Percentiles rank a stretch among this genome's conserved stretches.
Conservation (phyloP, 192 early-diverging fungal species). For the Piromyces finnis region DNA sequence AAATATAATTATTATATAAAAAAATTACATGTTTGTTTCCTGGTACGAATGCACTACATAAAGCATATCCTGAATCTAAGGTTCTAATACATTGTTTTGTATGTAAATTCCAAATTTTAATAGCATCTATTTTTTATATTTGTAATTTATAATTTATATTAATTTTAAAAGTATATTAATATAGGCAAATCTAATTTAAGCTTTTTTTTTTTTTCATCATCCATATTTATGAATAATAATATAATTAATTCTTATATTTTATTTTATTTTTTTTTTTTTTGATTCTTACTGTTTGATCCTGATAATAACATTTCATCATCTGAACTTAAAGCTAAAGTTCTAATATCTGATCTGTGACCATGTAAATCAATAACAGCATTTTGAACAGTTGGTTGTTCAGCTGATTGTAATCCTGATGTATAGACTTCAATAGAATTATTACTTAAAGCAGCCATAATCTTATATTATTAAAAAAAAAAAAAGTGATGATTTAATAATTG, state of each 20-base stretch:
- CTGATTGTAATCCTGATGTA: slow-evolving; percentile 40
- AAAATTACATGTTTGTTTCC: slow-evolving; percentile 54
- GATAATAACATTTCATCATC: slow-evolving; percentile 77
- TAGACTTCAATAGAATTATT: slow-evolving; percentile 78
- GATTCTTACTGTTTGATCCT: slow-evolving; percentile 49
- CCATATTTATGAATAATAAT: too few species aligned
- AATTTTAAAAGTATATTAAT: neutral
- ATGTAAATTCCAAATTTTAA: slow-evolving; percentile 83
- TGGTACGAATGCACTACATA: slow-evolving; percentile 85
- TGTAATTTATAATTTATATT: neutral
- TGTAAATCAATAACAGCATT: slow-evolving; percentile 54
- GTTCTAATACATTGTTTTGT: slow-evolving; percentile 72
- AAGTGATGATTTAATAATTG: too few species aligned
- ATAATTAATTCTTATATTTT: too few species aligned
- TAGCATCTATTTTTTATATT: slow-evolving; percentile 14
- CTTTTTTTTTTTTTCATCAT: too few species aligned
- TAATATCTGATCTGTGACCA: slow-evolving; percentile 83
- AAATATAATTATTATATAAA: too few species aligned
- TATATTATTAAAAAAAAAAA: slow-evolving; percentile 5
- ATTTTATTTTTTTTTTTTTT: too few species aligned
- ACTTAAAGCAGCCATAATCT: slow-evolving; percentile 51
- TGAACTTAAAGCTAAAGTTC: slow-evolving; percentile 69
- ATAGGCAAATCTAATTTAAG: too few species aligned
- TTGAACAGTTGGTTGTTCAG: slow-evolving; percentile 39
- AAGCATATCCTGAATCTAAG: slow-evolving; percentile 75